Evolutionary conservation across 1,284 basidiomycete genomes (phyloP), one percentile per base, ranked within the genome.

Genomic region (Ustilago sp.): DNA sequence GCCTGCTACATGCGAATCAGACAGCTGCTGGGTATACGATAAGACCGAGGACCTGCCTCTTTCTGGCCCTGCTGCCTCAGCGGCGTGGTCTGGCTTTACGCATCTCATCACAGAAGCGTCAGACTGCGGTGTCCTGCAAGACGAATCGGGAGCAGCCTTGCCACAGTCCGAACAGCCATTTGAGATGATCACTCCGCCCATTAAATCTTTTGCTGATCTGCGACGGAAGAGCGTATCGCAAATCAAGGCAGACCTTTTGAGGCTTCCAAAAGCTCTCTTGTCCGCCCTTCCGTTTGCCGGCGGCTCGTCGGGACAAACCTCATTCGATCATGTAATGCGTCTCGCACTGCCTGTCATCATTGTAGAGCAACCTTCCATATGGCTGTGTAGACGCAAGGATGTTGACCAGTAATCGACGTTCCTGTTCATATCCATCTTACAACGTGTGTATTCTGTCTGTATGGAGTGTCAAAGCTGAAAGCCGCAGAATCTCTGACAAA

Each of bases 11-110:
- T 70, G 56, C 51, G 51, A 43, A 35, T 35, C 57, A 1, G 38
- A 36, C 3, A 19, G 45, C 5, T 60, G 61, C 23, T 80, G 76
- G 79, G 9, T 60, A n/a, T 84, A 84, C 61, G 77, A 84, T 68
- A 84, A 84, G 76, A 80, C 76, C 12, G 83, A 84, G 53, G 31
- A 72, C 17, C 57, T 80, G 48, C 69, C 69, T 7, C 13, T 39
- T 5, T 47, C 39, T 6, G 74, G 74, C 1, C 39, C 8, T 5
- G 38, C 48, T 11, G 67, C 69, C 8, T 39, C 32, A 12, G 36
- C n/a, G 17, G 72, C 63, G 9, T 68, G 72, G 72, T 59, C 63
- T n/a, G 15, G 48, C 1, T 81, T 61, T 43, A 79, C 80, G 3
- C 75, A 81, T 31, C 56, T 80, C 12, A 8, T 83, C 43, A 66